Percentiles rank a stretch among this genome's conserved stretches.
These are phyloP conservation scores for Trichophaea hybrida DNA, from an alignment of 2,329 filamentous ascomycete species.

Conservation along the genomic window DNA sequence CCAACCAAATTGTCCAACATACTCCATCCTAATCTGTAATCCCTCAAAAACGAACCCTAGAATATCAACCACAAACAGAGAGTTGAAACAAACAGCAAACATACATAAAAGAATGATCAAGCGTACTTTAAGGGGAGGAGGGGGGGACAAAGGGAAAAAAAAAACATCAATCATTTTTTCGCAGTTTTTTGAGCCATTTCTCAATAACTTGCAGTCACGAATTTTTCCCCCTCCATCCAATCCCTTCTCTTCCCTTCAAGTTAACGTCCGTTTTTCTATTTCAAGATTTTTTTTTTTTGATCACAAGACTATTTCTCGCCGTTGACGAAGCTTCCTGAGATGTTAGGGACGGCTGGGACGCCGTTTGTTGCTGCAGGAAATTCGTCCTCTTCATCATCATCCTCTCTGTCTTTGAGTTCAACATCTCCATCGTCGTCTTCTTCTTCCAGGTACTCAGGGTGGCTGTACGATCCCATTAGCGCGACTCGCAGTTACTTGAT, in stretches of 20 bases:
- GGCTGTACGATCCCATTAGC: constrained; percentile 25
- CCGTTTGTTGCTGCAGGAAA: constrained; percentile 27
- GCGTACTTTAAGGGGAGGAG: not conserved
- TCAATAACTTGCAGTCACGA: not conserved
- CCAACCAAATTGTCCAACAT: no score
- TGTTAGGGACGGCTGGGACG: constrained; percentile 5
- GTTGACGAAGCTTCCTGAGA: constrained; percentile 9
- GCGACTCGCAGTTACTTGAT: not conserved
- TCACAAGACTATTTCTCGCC: constrained; percentile 5
- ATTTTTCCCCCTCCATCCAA: constrained; percentile 9
- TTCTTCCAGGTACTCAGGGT: constrained; percentile 34
- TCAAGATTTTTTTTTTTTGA: not conserved
- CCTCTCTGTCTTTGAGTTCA: constrained; percentile 32
- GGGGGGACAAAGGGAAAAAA: not conserved
- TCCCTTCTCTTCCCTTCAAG: constrained; percentile 10
- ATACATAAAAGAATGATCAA: not conserved
- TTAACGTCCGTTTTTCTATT: constrained; percentile 17
- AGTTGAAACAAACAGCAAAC: not conserved
- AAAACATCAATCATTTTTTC: not conserved
- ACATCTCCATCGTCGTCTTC: constrained; percentile 30
- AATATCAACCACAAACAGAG: not conserved
- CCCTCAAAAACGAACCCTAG: no score
- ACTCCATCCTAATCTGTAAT: no score
- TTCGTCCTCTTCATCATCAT: constrained; percentile 27
- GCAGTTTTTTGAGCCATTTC: not conserved